Evolutionary conservation across 139 green algal species (phyloP).

Genomic region (Dunaliella primolecta): DNA sequence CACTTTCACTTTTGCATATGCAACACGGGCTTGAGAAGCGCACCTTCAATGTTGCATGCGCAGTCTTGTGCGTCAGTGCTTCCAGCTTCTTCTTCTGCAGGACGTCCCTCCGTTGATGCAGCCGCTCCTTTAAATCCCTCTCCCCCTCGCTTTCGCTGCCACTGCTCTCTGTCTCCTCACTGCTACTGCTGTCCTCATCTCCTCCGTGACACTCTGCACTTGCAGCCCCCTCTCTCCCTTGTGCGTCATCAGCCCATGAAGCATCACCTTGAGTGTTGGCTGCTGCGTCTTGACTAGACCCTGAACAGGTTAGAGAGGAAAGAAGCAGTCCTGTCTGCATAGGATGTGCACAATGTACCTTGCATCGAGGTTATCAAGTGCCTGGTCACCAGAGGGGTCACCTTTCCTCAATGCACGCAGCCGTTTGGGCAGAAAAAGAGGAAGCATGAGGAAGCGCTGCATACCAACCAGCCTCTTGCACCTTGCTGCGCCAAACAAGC

Average conservation of each 20-base stretch:
- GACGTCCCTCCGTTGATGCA: neutral
- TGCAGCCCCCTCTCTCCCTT: constrained; percentile 14
- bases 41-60: neutral
- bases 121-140: neutral
- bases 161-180: neutral
- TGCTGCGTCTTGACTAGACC: constrained; percentile 13
- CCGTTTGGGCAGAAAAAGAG: no score
- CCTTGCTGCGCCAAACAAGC: no score
- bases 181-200: neutral
- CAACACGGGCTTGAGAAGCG: no score
- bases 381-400: no score
- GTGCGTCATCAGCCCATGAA: neutral
- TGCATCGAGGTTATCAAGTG: no score
- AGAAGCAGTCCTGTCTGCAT: no score
- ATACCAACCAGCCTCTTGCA: no score
- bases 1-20: no score
- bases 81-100: neutral
- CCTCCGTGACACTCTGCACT: neutral
- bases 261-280: constrained; percentile 5
- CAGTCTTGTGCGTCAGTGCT: neutral
- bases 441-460: no score
- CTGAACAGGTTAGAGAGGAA: no score
- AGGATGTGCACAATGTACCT: no score
- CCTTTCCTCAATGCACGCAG: no score
- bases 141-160: neutral